Percentiles rank a stretch among this genome's conserved stretches.
Evolutionary conservation across 1,284 basidiomycete genomes (phyloP).

Genomic region (Ustilago sp.): DNA sequence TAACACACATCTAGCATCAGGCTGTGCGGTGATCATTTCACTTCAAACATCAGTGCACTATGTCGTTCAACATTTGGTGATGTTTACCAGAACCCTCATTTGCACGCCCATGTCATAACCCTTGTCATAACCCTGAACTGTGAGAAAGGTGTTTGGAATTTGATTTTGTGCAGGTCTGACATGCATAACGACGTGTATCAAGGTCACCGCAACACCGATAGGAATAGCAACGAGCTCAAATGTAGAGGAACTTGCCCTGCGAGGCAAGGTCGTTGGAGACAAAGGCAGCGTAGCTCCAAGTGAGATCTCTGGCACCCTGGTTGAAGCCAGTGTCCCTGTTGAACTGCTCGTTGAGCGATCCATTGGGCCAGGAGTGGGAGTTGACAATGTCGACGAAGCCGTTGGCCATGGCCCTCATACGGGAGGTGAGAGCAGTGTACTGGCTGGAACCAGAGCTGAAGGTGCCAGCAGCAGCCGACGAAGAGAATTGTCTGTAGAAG

Average conservation of each 20-base stretch:
- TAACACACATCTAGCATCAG: no score
- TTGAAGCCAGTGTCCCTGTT: conserved; percentile 48
- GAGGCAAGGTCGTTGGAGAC: conserved; percentile 37
- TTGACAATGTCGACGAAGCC: conserved; percentile 52
- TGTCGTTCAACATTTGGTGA: no score
- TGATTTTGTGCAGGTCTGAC: no score
- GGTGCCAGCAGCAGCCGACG: conserved; percentile 27
- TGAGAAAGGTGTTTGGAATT: no score
- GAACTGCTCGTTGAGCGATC: conserved; percentile 55
- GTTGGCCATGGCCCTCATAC: conserved; percentile 48
- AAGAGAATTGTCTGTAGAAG: conserved; percentile 51
- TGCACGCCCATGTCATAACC: no score
- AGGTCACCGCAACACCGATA: no score
- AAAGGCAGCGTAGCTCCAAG: conserved; percentile 60
- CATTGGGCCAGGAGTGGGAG: conserved; percentile 46
- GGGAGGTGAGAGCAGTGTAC: conserved; percentile 31
- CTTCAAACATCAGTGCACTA: no score
- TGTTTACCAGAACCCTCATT: no score
- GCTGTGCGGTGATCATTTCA: no score
- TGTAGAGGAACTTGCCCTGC: conserved; percentile 31
- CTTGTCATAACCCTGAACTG: no score
- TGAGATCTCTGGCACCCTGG: conserved; percentile 56
- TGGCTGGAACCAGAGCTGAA: conserved; percentile 23
- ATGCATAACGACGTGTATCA: no score
- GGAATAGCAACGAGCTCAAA: conserved; percentile 1